These are phyloP conservation scores for Limonium bicolor DNA, from an alignment of 148 eudicot genomes.

Conservation along the genomic window DNA sequence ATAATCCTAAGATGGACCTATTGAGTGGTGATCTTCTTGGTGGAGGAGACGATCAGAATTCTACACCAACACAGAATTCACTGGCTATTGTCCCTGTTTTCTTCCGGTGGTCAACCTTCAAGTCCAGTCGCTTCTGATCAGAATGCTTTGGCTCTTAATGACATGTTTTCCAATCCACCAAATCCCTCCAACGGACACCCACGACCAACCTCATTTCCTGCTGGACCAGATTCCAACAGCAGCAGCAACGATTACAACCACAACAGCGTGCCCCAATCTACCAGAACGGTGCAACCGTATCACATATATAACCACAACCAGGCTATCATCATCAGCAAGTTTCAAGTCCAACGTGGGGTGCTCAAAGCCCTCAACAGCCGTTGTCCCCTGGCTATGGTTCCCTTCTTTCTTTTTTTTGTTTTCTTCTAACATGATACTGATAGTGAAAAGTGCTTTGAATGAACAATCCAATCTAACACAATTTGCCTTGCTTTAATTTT, in stretches of 20 bases:
- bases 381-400: constrained; percentile 58
- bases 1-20: constrained; percentile 55
- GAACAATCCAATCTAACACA: too few relatives aligned
- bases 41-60: constrained; percentile 64
- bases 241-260: constrained; percentile 42
- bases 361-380: constrained; percentile 39
- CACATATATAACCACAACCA: too few relatives aligned
- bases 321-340: constrained; percentile 31
- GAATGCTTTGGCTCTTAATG: constrained; percentile 81
- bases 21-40: constrained; percentile 45
- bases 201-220: constrained; percentile 18
- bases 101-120: constrained; percentile 39
- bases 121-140: constrained; percentile 50
- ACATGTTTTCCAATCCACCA: constrained; percentile 46
- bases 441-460: too few relatives aligned
- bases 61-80: constrained; percentile 40
- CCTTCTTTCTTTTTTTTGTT: constrained; percentile 6
- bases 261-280: constrained; percentile 8
- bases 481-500: too few relatives aligned
- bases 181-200: constrained; percentile 17
- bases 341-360: constrained; percentile 52
- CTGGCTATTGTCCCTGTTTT: constrained; percentile 82
- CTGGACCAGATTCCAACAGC: constrained; percentile 55
- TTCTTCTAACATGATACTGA: not conserved
- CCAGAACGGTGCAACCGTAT: too few relatives aligned